Conservation (phyloP, 257 asterid species). For the Nicotiana tomentosiformis region DNA sequence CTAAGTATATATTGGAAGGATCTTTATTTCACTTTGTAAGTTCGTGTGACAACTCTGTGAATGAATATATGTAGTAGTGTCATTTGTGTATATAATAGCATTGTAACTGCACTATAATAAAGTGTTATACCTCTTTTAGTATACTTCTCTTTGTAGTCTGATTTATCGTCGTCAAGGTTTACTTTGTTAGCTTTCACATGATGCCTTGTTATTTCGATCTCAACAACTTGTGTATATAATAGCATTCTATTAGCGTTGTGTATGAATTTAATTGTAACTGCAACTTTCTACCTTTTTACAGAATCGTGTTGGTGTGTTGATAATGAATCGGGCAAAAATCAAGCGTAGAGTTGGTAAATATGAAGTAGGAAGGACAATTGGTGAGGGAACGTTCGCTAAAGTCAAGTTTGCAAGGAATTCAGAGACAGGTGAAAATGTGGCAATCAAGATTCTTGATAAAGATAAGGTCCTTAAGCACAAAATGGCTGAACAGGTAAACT, state of each 20-base stretch:
- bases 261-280: not conserved
- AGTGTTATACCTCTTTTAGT: no score
- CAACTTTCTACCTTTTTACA: not conserved
- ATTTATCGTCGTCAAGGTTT: no score
- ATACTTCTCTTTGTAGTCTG: no score
- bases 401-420: constrained; percentile 80
- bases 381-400: constrained; percentile 90
- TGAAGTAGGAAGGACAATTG: constrained; percentile 87
- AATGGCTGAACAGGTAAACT: constrained; percentile 85
- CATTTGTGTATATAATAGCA: not conserved
- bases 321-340: constrained; percentile 54
- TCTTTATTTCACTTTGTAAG: not conserved
- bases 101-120: no score
- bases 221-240: not conserved
- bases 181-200: no score
- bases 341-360: constrained; percentile 78
- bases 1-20: not conserved
- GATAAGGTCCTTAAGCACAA: constrained; percentile 89
- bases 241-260: not conserved
- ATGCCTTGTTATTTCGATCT: no score
- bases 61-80: constrained; percentile 21
- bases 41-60: no score
- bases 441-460: constrained; percentile 84
- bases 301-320: not conserved
- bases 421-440: constrained; percentile 68